phyloP scores from a whole-genome alignment of 345 rosid species.

The Cardamine occulta region DNA sequence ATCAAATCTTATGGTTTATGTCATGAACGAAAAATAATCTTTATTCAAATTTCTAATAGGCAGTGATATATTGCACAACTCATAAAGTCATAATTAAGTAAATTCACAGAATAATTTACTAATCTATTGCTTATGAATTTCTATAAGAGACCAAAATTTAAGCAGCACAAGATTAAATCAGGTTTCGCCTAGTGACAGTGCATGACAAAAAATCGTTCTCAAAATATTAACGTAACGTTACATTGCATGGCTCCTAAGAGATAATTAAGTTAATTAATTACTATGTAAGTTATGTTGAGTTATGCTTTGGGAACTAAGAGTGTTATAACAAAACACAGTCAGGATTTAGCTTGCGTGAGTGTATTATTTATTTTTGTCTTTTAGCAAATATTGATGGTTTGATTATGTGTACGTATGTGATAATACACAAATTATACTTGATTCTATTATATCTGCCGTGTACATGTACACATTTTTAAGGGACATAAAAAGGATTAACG shows the following conservation, averaged over 20 bases:
- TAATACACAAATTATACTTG: constrained; percentile 33
- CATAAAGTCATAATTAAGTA: neutral
- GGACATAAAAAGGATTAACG: constrained; percentile 32
- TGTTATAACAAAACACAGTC: constrained; percentile 23
- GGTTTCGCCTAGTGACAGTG: constrained; percentile 34
- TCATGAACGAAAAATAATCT: too few relatives aligned
- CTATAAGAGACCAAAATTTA: neutral
- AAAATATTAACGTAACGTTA: constrained; percentile 30
- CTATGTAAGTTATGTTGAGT: constrained; percentile 32
- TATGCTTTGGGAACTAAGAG: constrained; percentile 32
- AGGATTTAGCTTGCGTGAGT: constrained; percentile 33
- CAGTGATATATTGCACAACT: neutral
- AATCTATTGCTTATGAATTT: neutral
- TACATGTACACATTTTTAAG: constrained; percentile 22
- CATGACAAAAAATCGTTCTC: neutral
- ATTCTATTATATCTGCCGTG: constrained; percentile 36
- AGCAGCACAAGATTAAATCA: constrained; percentile 13
- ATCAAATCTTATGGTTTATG: too few relatives aligned
- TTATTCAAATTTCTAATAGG: too few relatives aligned
- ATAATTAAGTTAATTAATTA: constrained; percentile 28
- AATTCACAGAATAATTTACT: neutral
- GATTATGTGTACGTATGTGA: constrained; percentile 34
- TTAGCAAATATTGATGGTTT: constrained; percentile 36
- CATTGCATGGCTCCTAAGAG: constrained; percentile 38
- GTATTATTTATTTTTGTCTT: constrained; percentile 18